These are phyloP conservation scores for Schrenkiella parvula DNA, from an alignment of 345 rosid species.

Conservation along the genomic window DNA sequence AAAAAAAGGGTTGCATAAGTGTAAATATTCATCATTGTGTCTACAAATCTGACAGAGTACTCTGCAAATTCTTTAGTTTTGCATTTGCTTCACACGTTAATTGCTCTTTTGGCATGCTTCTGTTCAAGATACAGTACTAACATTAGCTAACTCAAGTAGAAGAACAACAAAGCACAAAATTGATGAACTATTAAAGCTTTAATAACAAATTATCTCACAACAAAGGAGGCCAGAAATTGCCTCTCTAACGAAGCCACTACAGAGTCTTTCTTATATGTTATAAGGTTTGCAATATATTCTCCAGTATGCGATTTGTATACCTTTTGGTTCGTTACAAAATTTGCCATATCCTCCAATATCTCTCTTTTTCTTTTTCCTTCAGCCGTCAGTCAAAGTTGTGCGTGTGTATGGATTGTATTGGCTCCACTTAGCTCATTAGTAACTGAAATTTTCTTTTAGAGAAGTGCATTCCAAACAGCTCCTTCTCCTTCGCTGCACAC, in stretches of 20 bases:
- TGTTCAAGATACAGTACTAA: neutral
- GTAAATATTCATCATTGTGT: conserved; percentile 26
- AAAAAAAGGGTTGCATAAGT: conserved; percentile 11
- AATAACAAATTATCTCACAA: neutral
- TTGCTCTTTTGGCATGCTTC: neutral
- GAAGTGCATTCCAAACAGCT: conserved; percentile 73
- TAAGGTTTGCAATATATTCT: neutral
- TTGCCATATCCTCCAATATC: neutral
- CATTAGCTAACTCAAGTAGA: neutral
- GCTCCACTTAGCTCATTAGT: neutral
- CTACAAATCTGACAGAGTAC: conserved; percentile 5
- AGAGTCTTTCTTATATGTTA: neutral
- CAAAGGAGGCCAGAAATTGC: neutral
- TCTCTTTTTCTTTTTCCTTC: neutral
- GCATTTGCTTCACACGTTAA: neutral
- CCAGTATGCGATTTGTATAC: conserved; percentile 16
- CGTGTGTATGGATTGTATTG: neutral
- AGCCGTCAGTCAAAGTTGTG: neutral
- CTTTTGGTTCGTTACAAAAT: conserved; percentile 23
- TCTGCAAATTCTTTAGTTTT: conserved; percentile 5
- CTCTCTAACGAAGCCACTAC: neutral
- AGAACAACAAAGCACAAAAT: neutral
- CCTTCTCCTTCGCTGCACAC: conserved; percentile 89
- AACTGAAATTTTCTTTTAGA: conserved; percentile 8
- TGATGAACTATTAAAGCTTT: neutral